Percentiles rank a stretch among this genome's conserved stretches.
phyloP scores from a whole-genome alignment of 1,139 yeast species.

The Hemisphaericaspora lyxosophila region DNA sequence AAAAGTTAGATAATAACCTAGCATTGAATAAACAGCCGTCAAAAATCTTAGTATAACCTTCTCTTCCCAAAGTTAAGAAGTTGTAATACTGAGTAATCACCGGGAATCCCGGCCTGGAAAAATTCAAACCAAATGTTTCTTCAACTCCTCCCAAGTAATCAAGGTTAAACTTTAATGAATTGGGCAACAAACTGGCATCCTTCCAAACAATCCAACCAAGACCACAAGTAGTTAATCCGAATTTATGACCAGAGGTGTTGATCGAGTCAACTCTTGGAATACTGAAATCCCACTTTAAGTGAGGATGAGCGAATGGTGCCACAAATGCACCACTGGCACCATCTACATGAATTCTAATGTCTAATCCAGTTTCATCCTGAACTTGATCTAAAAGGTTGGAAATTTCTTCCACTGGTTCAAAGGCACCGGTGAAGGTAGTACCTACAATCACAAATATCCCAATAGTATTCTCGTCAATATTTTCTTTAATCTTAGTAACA shows the following conservation, averaged over 20 bases:
- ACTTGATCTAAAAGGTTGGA: conserved; percentile 62
- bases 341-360: conserved; percentile 84
- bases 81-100: conserved; percentile 86
- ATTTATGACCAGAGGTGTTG: conserved; percentile 93
- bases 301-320: conserved; percentile 80
- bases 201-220: conserved; percentile 92
- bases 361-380: conserved; percentile 65
- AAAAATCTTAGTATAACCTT: conserved; percentile 68
- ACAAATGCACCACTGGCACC: conserved; percentile 92
- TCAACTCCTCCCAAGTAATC: conserved; percentile 89
- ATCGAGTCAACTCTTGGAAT: conserved; percentile 76
- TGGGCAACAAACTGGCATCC: conserved; percentile 61
- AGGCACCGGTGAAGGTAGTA: conserved; percentile 90
- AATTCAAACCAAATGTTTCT: conserved; percentile 82
- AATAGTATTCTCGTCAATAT: conserved; percentile 86
- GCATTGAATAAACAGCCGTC: conserved; percentile 67
- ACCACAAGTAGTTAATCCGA: conserved; percentile 87
- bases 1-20: conserved; percentile 60
- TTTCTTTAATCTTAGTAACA: conserved; percentile 53
- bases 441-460: conserved; percentile 89
- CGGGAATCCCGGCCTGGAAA: conserved; percentile 91
- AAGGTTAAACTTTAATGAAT: conserved; percentile 70
- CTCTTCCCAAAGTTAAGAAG: conserved; percentile 65
- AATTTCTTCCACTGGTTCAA: conserved; percentile 71
- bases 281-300: conserved; percentile 79